Conservation (phyloP, 192 early-diverging fungal species). For the Mortierella claussenii region DNA sequence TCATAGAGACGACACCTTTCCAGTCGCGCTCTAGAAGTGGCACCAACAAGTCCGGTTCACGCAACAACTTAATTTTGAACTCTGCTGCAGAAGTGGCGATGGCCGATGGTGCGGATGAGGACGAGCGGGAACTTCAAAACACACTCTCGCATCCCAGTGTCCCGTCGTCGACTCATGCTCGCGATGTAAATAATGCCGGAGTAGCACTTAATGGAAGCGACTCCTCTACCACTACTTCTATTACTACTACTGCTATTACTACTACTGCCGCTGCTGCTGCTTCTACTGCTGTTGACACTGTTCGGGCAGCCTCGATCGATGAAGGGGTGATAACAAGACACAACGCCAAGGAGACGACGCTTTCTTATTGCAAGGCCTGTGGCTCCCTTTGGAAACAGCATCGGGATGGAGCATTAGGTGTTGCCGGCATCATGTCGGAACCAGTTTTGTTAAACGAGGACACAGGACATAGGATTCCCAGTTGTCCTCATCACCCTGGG, state of each 20-base stretch:
- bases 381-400: conserved; percentile 45
- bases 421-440: conserved; percentile 26
- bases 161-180: neutral
- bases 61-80: conserved; percentile 31
- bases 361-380: conserved; percentile 42
- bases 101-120: conserved; percentile 43
- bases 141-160: conserved; percentile 25
- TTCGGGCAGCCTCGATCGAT: conserved; percentile 30
- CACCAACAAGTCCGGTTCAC: conserved; percentile 4
- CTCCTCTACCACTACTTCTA: too few relatives aligned
- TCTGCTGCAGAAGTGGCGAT: conserved; percentile 41
- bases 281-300: conserved; percentile 31
- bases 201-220: neutral
- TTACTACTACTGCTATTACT: too few relatives aligned
- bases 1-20: conserved; percentile 45
- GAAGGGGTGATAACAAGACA: neutral
- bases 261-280: too few relatives aligned
- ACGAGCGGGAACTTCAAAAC: conserved; percentile 45
- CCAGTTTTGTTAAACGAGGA: conserved; percentile 40
- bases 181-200: neutral
- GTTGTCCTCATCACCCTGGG: conserved; percentile 39
- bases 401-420: conserved; percentile 17
- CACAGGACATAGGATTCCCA: conserved; percentile 30
- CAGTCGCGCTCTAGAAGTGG: conserved; percentile 22
- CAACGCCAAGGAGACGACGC: conserved; percentile 28